Evolutionary conservation across 2,329 filamentous ascomycete species (phyloP), one percentile per base, ranked within the genome.

Genomic region (Pseudocercospora musae): DNA sequence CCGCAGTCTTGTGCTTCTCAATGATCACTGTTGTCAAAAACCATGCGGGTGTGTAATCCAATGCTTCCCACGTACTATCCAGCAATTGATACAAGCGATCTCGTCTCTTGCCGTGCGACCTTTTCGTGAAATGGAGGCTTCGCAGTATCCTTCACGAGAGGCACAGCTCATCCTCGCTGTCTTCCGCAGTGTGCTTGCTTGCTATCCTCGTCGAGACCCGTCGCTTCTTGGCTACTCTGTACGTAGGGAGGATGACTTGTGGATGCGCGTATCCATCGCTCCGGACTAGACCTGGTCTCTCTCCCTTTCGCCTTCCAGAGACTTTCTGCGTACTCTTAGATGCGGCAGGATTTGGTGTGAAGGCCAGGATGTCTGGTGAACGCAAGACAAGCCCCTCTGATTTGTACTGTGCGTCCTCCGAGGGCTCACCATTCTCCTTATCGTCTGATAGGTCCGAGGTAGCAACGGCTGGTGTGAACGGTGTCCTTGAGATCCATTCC

Each of bases 401-500:
- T 40, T 7, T 8, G 18, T n/a, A 21, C 18, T 29, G 31, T 33
- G 9, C 13, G 31, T 18, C 23, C 5, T 21, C 29, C 10, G n/a
- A 20, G 9, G 27, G 18, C 52, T 18, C 52, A 15, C 9, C n/a
- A 23, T 54, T 54, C 31, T 54, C 52, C 21, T 33, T 33, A 8
- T 40, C 52, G 4, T 54, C 52, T 40, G 29, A 20, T 37, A 23
- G n/a, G 18, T 37, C 18, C 20, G 52, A 54, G 5, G 8, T 23
- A 20, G 23, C 18, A 20, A 37, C 52, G n/a, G 52, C 52, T 13
- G 52, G 52, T 0, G 61, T 57, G 10, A 65, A 75, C 0, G 79
- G 78, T 8, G 79, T 79, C 40, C 72, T 76, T 0, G 73, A 70
- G n/a, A 80, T 75, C 78, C 78, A 81, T 63, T 81, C 79, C 23